These are phyloP conservation scores for Hanseniaspora nectarophila DNA, from an alignment of 805 yeast genomes.

Conservation along the genomic window DNA sequence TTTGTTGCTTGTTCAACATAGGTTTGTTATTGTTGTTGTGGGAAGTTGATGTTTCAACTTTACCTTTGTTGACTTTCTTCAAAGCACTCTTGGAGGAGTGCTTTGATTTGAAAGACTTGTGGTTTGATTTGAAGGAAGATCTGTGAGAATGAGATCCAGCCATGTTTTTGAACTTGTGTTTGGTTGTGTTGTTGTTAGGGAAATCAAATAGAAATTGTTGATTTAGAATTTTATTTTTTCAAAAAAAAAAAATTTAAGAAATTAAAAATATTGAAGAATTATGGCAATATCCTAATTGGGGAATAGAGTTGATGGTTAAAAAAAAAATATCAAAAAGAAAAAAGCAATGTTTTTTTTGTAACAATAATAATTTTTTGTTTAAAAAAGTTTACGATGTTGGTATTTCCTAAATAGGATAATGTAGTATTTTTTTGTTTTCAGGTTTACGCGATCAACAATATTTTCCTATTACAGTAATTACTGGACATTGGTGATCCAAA, in stretches of 20 bases:
- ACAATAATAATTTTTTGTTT: too few relatives aligned
- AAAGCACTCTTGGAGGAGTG: constrained; percentile 83
- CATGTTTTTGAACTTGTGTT: constrained; percentile 2
- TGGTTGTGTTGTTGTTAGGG: neutral
- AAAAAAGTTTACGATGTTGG: too few relatives aligned
- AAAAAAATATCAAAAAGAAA: neutral
- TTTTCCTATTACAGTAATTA: too few relatives aligned
- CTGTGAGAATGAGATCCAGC: constrained; percentile 80
- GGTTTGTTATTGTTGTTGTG: constrained; percentile 26
- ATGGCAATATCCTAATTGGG: neutral
- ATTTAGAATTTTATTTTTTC: too few relatives aligned
- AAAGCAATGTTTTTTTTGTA: neutral
- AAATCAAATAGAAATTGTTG: too few relatives aligned
- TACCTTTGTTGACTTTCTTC: constrained; percentile 73
- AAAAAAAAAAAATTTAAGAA: too few relatives aligned
- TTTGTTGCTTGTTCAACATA: constrained; percentile 38
- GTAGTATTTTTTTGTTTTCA: too few relatives aligned
- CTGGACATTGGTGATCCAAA: too few relatives aligned
- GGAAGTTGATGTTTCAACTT: constrained; percentile 57
- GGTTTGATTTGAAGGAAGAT: constrained; percentile 67
- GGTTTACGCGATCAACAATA: too few relatives aligned
- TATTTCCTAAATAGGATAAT: too few relatives aligned
- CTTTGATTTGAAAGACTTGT: constrained; percentile 81
- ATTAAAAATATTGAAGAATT: neutral
- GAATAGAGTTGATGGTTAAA: neutral